phyloP scores from a whole-genome alignment of 2,329 filamentous ascomycete genomes.

The Alternaria conjuncta region DNA sequence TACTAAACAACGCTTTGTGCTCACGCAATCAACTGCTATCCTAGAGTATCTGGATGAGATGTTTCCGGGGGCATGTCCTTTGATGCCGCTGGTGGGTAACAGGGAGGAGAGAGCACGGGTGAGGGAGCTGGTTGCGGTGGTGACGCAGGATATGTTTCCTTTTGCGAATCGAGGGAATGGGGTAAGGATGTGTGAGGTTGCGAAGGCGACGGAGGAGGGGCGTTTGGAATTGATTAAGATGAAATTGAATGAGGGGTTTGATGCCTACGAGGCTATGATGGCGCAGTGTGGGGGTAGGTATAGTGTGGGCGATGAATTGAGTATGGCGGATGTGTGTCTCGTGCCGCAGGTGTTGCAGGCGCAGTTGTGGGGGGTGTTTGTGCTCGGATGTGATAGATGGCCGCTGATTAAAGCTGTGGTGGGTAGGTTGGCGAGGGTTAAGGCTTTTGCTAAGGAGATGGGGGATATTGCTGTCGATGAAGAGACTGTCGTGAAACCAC shows the following conservation, averaged over 20 bases:
- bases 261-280: conserved; percentile 61
- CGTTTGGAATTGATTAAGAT: background rate
- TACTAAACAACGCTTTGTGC: background rate
- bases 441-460: conserved; percentile 51
- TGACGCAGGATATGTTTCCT: conserved; percentile 65
- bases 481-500: background rate
- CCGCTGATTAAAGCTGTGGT: conserved; percentile 57
- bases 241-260: conserved; percentile 61
- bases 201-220: conserved; percentile 31
- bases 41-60: background rate
- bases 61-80: background rate
- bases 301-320: conserved; percentile 63
- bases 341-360: conserved; percentile 66
- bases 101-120: conserved; percentile 56
- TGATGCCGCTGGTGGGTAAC: conserved; percentile 49
- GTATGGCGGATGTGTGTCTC: conserved; percentile 65
- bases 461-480: background rate
- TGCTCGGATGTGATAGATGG: conserved; percentile 48
- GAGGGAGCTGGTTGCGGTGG: conserved; percentile 61
- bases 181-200: conserved; percentile 55
- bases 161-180: conserved; percentile 65
- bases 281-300: conserved; percentile 54
- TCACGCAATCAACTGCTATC: background rate
- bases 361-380: conserved; percentile 60
- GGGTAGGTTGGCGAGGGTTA: conserved; percentile 55